Percentiles rank a stretch among this genome's conserved stretches.
These are phyloP conservation scores for Clarireedia hainanense DNA, from an alignment of 2,329 filamentous ascomycete species.

Conservation along the genomic window DNA sequence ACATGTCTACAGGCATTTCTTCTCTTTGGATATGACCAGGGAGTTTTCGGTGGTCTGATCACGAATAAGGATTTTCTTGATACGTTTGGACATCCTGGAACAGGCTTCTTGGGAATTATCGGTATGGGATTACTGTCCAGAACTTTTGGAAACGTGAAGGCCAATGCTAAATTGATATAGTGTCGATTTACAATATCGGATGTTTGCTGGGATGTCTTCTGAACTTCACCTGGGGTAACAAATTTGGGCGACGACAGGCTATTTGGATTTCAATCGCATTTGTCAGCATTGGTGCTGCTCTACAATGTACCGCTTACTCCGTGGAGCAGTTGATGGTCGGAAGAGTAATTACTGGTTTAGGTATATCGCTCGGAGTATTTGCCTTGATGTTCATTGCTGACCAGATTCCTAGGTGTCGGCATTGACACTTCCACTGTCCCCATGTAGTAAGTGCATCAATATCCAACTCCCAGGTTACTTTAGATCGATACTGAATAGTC, in stretches of 20 bases:
- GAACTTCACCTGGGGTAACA: conserved; percentile 42
- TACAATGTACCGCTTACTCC: neutral
- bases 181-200: conserved; percentile 42
- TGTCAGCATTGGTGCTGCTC: neutral
- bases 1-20: conserved; percentile 45
- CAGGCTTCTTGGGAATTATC: conserved; percentile 14
- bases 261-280: conserved; percentile 31
- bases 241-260: conserved; percentile 47
- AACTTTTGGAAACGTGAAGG: neutral
- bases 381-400: too few relatives aligned
- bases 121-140: conserved; percentile 42
- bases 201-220: conserved; percentile 46
- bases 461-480: neutral
- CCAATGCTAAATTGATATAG: neutral
- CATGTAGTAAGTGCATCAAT: neutral
- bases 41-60: conserved; percentile 72
- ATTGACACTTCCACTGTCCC: neutral
- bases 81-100: conserved; percentile 56
- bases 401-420: neutral
- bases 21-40: conserved; percentile 82
- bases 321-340: conserved; percentile 47
- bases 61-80: conserved; percentile 63
- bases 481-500: neutral
- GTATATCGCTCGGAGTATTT: conserved; percentile 12
- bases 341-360: conserved; percentile 41